Evolutionary conservation across 1,284 basidiomycete species (phyloP), one percentile per base, ranked within the genome.

Genomic region (Apiotrichum gamsii): DNA sequence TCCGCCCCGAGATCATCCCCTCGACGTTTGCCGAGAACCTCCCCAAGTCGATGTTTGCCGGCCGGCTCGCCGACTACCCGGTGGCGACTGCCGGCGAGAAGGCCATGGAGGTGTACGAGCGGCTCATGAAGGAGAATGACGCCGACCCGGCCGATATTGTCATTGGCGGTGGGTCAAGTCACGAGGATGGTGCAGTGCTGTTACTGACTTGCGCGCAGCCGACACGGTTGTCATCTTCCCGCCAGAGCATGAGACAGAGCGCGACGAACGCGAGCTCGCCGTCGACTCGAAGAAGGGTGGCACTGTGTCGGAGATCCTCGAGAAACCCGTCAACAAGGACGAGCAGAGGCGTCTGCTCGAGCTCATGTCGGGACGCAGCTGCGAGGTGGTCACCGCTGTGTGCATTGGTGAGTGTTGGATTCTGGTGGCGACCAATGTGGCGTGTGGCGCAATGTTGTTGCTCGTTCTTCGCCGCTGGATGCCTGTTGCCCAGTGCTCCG

Each of bases 31-130:
- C 81, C 31, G 94, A 97, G 70, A 77, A 93, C 61, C 74, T 97
- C 14, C 76, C 81, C 0, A 76, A 85, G 39, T 73, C 73, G 16
- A 78, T 80, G 3, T 97, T 74, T 50, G 62, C 84, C 49, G 81
- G 82, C 21, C 80, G 87, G 54, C 78, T 87, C 15, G 87, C 89
- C 50, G 90, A 95, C 65, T 97, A 98, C 67, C 89, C 93, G 0
- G 87, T 95, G 5, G 83, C 91, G 8, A 97, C 91, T 0, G 90
- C 90, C 2, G 83, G 82, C 2, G 85, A 93, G 57, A 97, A 96
- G 76, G 91, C 86, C 0, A 80, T 90, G 8, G 87, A 94, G 62
- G 90, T 94, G n/a, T 95, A 95, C 62, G 82, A 88, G 67, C 78
- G 84, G 28, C 74, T 95, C 20, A 84, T 94, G 45, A 67, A 57